These are phyloP conservation scores for Colletotrichum cereale DNA, from an alignment of 2,329 filamentous ascomycete genomes.

Conservation along the genomic window DNA sequence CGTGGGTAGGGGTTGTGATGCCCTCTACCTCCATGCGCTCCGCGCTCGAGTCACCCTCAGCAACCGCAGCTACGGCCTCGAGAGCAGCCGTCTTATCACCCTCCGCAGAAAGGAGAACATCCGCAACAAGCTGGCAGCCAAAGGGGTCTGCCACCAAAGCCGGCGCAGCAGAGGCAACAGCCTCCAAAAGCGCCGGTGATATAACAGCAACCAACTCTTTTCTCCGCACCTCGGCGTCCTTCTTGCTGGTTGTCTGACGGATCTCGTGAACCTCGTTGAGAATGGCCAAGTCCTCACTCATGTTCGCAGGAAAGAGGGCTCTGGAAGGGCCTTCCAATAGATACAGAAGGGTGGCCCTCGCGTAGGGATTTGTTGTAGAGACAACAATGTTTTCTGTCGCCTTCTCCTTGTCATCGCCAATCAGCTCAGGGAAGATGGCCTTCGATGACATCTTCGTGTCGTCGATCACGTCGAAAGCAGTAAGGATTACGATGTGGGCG, in stretches of 20 bases:
- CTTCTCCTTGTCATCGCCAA: constrained; percentile 77
- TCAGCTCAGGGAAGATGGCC: constrained; percentile 86
- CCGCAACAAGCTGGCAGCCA: constrained; percentile 87
- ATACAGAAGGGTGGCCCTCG: constrained; percentile 79
- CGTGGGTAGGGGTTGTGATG: constrained; percentile 55
- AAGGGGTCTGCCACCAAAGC: constrained; percentile 81
- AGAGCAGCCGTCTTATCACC: constrained; percentile 84
- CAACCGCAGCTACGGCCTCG: constrained; percentile 74
- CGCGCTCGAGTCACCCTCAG: constrained; percentile 66
- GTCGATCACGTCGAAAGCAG: constrained; percentile 91
- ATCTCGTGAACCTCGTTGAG: constrained; percentile 84
- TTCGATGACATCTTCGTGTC: constrained; percentile 92
- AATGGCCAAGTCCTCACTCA: constrained; percentile 76
- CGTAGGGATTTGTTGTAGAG: constrained; percentile 74
- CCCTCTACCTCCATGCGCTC: constrained; percentile 55
- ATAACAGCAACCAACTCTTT: constrained; percentile 81
- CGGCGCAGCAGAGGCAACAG: constrained; percentile 76
- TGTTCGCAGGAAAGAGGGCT: constrained; percentile 70
- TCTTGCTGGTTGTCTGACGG: constrained; percentile 89
- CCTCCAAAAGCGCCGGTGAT: constrained; percentile 80
- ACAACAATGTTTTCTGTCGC: constrained; percentile 74
- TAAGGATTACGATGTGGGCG: constrained; percentile 84
- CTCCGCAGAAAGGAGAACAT: constrained; percentile 81
- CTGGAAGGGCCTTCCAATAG: constrained; percentile 79
- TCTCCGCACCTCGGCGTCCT: constrained; percentile 82